Base-by-base conservation (phyloP, 2,329 filamentous ascomycete species). In the Aspergillus uvarum region DNA sequence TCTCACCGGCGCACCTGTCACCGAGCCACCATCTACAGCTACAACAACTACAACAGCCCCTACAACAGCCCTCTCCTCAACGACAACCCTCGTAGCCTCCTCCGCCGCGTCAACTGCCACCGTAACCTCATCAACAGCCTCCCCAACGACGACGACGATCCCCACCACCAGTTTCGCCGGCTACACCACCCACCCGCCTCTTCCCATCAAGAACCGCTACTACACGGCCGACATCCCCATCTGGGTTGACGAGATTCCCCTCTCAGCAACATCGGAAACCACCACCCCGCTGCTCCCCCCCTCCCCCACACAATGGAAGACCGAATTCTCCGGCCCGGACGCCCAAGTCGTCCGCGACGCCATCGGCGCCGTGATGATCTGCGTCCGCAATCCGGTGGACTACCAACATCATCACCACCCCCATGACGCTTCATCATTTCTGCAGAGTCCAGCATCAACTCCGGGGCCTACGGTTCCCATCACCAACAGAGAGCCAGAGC, bases 221-320 rank as follows among this genome's bases (percentile, higher is more conserved):
- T 81, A 80, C 62, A 70, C 64, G 4, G 71, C 77, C 5, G 75
- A 80, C 16, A 69, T 81, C 22, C 76, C 74, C 16, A 72, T 81
- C 49, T 81, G 79, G 79, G 78, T 80, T 21, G 79, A 81, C 55
- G 78, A 80, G 63, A 71, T 81, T 19, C 53, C 53, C 12, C 53
- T 55, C 6, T 14, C 38, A 2, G 8, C 73, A 1, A 8, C n/a
- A 26, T 14, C 44, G 0, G 14, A 52, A 16, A 11, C 49, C 16
- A 8, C 56, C 5, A 32, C 52, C 22, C 3, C 50, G 12, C 35
- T 4, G 11, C 35, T 42, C 14, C 12, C 55, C 21, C 60, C 64
- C 21, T 58, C 64, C 6, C 55, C 66, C 26, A 19, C 51, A 5
- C 65, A 72, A 67, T 81, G 79, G 79, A 73, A 71, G 51, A 65